phyloP scores from a whole-genome alignment of 768 basidiomycete species.

The Erythrobasidium yunnanense region DNA sequence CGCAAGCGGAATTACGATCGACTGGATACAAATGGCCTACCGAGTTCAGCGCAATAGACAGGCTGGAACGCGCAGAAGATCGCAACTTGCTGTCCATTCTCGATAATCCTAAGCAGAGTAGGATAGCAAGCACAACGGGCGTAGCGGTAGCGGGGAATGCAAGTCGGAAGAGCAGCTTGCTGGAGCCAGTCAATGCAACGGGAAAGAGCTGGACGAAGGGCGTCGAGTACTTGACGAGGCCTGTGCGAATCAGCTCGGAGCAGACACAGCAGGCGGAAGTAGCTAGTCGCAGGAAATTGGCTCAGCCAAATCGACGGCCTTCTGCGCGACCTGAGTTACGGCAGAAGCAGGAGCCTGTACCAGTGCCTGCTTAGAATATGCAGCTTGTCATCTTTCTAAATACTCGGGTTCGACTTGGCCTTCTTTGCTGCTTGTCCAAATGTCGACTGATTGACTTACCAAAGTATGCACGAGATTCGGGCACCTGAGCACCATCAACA shows the following conservation, averaged over 20 bases:
- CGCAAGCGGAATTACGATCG: conserved; percentile 65
- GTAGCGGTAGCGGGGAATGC: neutral
- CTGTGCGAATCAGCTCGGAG: neutral
- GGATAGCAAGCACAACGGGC: neutral
- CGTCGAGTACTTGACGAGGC: conserved; percentile 1
- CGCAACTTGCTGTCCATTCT: neutral
- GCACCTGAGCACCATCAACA: too few species aligned
- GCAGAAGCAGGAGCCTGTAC: neutral
- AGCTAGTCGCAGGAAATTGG: neutral
- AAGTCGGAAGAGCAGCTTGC: neutral
- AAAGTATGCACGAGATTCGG: too few species aligned
- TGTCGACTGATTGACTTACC: too few species aligned
- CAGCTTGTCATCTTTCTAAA: neutral
- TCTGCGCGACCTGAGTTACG: too few species aligned
- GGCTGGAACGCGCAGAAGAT: conserved; percentile 4
- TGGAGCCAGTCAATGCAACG: neutral
- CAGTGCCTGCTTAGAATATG: neutral
- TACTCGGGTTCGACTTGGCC: neutral
- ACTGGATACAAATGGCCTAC: conserved; percentile 47
- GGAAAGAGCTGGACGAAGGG: conserved; percentile 6
- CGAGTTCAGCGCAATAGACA: conserved; percentile 11
- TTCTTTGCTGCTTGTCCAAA: too few species aligned
- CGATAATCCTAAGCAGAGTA: too few species aligned
- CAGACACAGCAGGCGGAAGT: neutral
- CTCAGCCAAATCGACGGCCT: too few species aligned